Base-by-base conservation (phyloP, 768 basidiomycete species). In the Porphyrellus cyaneotinctus region DNA sequence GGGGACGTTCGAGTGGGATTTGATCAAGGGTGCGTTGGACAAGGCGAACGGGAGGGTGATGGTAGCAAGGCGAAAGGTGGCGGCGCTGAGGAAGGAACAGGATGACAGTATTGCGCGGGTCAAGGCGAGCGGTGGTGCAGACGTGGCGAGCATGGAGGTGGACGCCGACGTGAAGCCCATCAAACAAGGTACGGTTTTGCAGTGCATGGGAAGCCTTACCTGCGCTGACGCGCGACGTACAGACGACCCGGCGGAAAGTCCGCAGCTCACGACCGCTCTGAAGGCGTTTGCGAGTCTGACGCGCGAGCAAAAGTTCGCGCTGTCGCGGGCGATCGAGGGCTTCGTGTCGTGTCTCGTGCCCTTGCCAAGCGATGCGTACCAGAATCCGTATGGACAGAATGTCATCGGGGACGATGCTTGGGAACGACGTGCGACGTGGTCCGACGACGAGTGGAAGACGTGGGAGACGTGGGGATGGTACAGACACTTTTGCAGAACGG, bases 381-480 rank as follows among this genome's bases (percentile, higher is more conserved):
- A 80, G n/a, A 83, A 79, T 53, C 72, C 78, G 3, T 70, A 77
- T 49, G 72, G 82, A 2, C 73, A 76, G 18, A 73, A 72, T 22
- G 81, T 91, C 33, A 78, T 93, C 26, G 76, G 76, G 4, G 82
- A 84, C 58, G 73, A 77, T 6, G 79, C 82, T 0, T 93, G 91
- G 91, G 75, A 82, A 31, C 80, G 80, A 38, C 84, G 88, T 22
- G 75, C 74, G 1, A 78, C 73, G 28, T 92, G 90, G 90, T 76
- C 75, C 20, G 77, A 80, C 33, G 80, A 83, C 24, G 85, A 88
- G 49, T 95, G 92, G 92, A 79, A 80, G 63, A 75, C 80, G 1
- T 93, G 90, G 91, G 85, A 89, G 71, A 88, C 85, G 0, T 92
- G 89, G 87, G 85, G 88, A 2, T 95, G 92, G 92, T 94, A 88